Evolutionary conservation across 2,329 filamentous ascomycete genomes (phyloP), one percentile per base, ranked within the genome.

Genomic region (Fusarium oxysporum): DNA sequence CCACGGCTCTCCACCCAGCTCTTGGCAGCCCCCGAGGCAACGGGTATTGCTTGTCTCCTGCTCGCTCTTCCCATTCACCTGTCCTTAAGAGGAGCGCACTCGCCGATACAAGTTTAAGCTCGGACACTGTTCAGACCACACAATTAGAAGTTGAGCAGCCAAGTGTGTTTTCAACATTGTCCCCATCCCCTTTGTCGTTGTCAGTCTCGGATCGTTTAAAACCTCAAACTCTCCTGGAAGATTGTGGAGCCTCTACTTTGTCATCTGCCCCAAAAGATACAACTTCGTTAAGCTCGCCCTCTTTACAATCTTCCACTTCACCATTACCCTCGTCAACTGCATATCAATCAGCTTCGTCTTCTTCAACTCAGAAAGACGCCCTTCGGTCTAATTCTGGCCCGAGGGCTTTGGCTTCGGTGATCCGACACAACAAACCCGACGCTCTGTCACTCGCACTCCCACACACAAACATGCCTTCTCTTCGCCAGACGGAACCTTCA

Each of bases 321-420:
- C 58, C 68, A 37, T 51, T 72, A 32, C 32, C 54, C 28, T 55
- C 60, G 8, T 64, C 69, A 55, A 59, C 63, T 23, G 25, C 51
- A 13, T 61, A 62, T 30, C 47, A 67, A 11, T 33, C 60, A 45
- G 44, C 64, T 32, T 89, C 79, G 19, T 67, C 33, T 35, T 62
- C 62, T 50, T 64, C 70, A 32, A 45, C 32, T 50, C 64, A 56
- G 21, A 47, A 56, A 30, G 63, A 71, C 48, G 28, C 40, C 37
- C 63, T 54, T 66, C 60, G 62, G 53, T 55, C 64, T 53, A 96
- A 57, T 48, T 48, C 93, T 62, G 91, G 95, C 78, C 90, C 95
- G 85, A 95, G 96, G 84, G 93, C 93, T 10, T 83, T 96, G 74
- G 92, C 92, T 62, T 95, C 93, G 19, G 86, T 89, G 47, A 84